Base-by-base conservation (phyloP, 2,329 filamentous ascomycete species). In the Fusarium coicis region DNA sequence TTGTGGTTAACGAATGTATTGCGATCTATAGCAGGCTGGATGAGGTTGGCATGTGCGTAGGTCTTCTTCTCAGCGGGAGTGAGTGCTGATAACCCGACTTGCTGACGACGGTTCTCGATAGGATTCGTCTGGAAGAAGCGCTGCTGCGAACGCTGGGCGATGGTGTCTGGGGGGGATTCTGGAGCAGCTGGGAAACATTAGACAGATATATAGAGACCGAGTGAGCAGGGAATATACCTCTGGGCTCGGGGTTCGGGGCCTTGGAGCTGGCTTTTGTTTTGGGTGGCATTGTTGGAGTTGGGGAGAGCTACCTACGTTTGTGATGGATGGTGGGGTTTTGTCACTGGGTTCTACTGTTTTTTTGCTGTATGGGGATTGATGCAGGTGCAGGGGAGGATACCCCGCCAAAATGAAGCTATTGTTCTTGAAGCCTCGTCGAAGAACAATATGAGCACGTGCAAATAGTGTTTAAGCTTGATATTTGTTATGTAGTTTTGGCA, bases 51-150 rank as follows among this genome's bases (percentile, higher is more conserved):
- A 79, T 86, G 84, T 42, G 84, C 77, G 81, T 86, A 89, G 28
- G 83, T 84, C 74, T 85, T 85, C 66, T 83, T 84, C 63, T 90
- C 87, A 59, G 83, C 80, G 6, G 85, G 80, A 15, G 83, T 84
- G 42, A 89, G 83, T 50, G 80, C 83, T 42, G 83, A 77, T 70
- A 87, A 79, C 52, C 85, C 86, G 62, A 81, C 80, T 70, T 85
- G 79, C 68, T 86, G 83, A 72, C 84, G 80, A 37, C 82, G 80
- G 64, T 83, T 80, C 64, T 86, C 83, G 81, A 85, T 78, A 14
- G 87, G 87, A 72, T 87, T 87, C 59, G 86, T 86, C 65, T 83
- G 81, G 81, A 85, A 84, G 82, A 85, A 87, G 65, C 83, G 84
- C 66, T 85, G 81, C 64, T 81, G 80, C 71, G 84, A 84, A 57